Conservation (phyloP, 106 monocot genomes). For the Allium sativum region DNA sequence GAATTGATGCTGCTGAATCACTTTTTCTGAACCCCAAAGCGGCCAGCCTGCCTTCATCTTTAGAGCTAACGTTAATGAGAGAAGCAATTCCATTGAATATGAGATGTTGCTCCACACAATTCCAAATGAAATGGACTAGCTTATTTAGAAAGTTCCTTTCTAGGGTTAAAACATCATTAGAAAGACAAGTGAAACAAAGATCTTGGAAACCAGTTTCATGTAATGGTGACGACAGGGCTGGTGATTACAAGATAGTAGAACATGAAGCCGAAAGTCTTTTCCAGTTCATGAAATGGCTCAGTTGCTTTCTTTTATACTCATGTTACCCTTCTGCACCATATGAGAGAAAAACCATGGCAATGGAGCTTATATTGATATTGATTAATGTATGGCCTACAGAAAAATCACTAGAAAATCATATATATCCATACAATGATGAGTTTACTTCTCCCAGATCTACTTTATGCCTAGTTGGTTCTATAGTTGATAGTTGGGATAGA, state of each 20-base stretch:
- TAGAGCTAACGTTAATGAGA: constrained; percentile 75
- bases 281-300: constrained; percentile 84
- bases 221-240: constrained; percentile 8
- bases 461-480: constrained; percentile 70
- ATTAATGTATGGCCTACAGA: constrained; percentile 70
- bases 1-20: constrained; percentile 87
- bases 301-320: constrained; percentile 68
- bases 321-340: constrained; percentile 98
- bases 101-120: constrained; percentile 84
- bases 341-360: constrained; percentile 97
- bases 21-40: constrained; percentile 95
- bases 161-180: constrained; percentile 73
- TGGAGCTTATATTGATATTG: constrained; percentile 90
- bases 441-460: constrained; percentile 70
- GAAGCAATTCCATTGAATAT: constrained; percentile 89
- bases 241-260: neutral
- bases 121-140: constrained; percentile 99
- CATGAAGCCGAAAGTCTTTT: constrained; percentile 59
- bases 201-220: constrained; percentile 30
- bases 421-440: constrained; percentile 54
- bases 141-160: constrained; percentile 84
- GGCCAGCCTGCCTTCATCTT: constrained; percentile 74
- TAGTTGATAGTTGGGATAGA: constrained; percentile 98
- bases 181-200: constrained; percentile 82
- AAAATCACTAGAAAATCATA: constrained; percentile 16